Evolutionary conservation across 2,329 filamentous ascomycete genomes (phyloP).

Genomic region (Xylariales sp.): DNA sequence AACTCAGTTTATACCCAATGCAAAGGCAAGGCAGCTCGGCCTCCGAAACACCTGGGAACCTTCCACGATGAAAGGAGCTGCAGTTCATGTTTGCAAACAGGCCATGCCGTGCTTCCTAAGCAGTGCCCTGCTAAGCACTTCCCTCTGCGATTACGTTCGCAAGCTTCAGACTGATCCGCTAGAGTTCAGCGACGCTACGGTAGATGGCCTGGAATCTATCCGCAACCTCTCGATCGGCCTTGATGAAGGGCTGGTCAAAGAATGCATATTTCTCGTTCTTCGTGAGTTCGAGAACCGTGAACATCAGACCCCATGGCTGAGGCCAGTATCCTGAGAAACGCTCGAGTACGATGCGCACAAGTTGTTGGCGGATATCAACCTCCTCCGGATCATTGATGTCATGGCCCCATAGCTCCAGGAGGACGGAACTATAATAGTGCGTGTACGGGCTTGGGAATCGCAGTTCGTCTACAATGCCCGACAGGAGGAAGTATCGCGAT

Average conservation of each 20-base stretch:
- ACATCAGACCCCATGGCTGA: slow-evolving; percentile 91
- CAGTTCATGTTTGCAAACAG: no score
- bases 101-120: no score
- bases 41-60: no score
- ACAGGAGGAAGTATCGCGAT: slow-evolving; percentile 77
- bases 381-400: slow-evolving; percentile 72
- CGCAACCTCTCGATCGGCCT: slow-evolving; percentile 76
- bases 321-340: slow-evolving; percentile 83
- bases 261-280: slow-evolving; percentile 90
- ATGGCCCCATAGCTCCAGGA: slow-evolving; percentile 79
- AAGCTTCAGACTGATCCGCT: no score
- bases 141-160: no score
- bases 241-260: slow-evolving; percentile 90
- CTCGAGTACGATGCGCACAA: slow-evolving; percentile 84
- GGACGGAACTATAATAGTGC: slow-evolving; percentile 82
- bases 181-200: slow-evolving; percentile 9
- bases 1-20: no score
- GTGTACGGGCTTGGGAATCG: slow-evolving; percentile 87
- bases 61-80: no score
- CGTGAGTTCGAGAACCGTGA: slow-evolving; percentile 81
- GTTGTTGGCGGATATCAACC: slow-evolving; percentile 79
- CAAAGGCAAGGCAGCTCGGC: no score
- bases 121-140: no score
- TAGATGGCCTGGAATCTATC: slow-evolving; percentile 11
- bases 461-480: slow-evolving; percentile 84